A percentile compares a stretch with the other conserved stretches of the same genome.
phyloP scores from a whole-genome alignment of 225 moss, liverwort and hornwort genomes.

The Climacium dendroides region DNA sequence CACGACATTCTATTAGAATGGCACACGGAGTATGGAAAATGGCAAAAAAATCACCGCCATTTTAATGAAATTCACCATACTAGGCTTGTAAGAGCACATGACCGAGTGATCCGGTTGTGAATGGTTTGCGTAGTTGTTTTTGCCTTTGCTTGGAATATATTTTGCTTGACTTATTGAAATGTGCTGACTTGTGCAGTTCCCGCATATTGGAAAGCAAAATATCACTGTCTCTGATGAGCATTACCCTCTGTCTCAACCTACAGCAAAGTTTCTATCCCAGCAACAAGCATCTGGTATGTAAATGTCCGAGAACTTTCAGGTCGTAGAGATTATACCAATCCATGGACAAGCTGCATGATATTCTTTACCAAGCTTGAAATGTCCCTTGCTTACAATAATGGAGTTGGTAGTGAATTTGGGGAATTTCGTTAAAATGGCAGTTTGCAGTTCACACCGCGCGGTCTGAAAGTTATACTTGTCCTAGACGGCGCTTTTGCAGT shows the following conservation, averaged over 20 bases:
- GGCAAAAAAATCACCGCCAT: no score
- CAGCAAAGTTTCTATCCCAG: slow-evolving; percentile 32
- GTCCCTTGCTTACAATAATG: neutral
- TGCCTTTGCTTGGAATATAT: neutral
- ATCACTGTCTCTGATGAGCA: slow-evolving; percentile 29
- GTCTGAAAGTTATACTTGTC: no score
- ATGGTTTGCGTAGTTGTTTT: neutral
- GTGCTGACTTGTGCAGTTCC: neutral
- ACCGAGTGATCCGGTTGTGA: neutral
- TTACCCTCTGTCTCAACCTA: slow-evolving; percentile 46
- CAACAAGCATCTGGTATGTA: slow-evolving; percentile 56
- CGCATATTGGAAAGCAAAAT: neutral
- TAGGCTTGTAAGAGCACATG: no score
- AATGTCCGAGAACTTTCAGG: neutral
- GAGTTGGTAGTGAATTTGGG: neutral
- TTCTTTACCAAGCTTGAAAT: neutral
- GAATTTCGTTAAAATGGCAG: no score
- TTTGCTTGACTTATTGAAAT: neutral
- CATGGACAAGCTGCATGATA: neutral
- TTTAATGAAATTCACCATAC: no score
- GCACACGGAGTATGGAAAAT: no score
- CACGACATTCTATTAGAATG: no score
- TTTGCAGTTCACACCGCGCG: no score
- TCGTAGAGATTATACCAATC: neutral
- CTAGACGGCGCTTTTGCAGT: no score